Conservation (phyloP, 2,329 filamentous ascomycete species). For the Penicillium aurantiogriseum region DNA sequence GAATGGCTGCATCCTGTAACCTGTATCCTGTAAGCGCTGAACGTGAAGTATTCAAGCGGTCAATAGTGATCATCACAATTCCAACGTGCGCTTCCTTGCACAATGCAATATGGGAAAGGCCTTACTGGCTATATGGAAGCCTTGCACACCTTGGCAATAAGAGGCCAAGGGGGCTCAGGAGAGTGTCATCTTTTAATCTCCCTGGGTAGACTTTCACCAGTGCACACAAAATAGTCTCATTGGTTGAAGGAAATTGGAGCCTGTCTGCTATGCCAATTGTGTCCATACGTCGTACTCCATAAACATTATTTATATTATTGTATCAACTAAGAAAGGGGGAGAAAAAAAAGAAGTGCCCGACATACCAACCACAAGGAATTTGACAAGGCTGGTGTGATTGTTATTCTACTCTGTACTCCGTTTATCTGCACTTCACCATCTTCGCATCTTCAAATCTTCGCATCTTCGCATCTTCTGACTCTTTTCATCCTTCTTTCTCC, state of each 20-base stretch:
- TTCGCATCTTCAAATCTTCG: background rate
- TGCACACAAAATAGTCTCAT: background rate
- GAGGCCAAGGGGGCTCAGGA: background rate
- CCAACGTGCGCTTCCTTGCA: conserved; percentile 2
- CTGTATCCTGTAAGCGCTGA: background rate
- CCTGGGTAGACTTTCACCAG: background rate
- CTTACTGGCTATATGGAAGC: background rate
- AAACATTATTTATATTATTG: background rate
- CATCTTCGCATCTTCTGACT: background rate
- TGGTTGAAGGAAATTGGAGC: conserved; percentile 3
- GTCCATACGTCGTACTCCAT: background rate
- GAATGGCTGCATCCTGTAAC: background rate
- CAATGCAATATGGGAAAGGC: background rate
- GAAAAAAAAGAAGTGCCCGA: conserved; percentile 1
- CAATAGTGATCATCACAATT: background rate
- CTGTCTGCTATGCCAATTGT: background rate
- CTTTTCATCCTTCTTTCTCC: background rate
- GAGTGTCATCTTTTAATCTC: conserved; percentile 6
- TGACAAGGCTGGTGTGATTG: conserved; percentile 4
- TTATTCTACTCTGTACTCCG: background rate
- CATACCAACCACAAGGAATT: conserved; percentile 10
- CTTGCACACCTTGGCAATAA: background rate
- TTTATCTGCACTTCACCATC: background rate
- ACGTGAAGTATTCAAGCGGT: background rate
- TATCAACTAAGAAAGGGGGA: background rate